Conservation (phyloP, 2,329 filamentous ascomycete genomes). For the Alternaria atra region DNA sequence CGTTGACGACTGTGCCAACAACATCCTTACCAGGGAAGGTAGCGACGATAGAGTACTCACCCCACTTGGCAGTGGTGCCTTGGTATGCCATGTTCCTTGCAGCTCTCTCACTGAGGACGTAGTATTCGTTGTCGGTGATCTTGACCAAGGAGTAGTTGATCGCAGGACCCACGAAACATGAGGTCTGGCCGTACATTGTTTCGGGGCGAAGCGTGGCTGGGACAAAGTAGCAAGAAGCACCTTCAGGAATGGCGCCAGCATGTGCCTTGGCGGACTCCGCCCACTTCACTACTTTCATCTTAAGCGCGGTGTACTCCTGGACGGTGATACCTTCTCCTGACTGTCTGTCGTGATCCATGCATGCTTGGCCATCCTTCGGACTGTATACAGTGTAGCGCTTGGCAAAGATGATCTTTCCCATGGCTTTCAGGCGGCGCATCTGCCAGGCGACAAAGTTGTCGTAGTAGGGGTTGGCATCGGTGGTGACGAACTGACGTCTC, state of each 20-base stretch:
- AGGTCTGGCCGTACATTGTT: slow-evolving; percentile 98
- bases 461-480: slow-evolving; percentile 95
- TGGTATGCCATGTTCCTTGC: slow-evolving; percentile 98
- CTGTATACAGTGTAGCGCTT: slow-evolving; percentile 91
- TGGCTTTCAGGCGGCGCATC: slow-evolving; percentile 88
- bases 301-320: slow-evolving; percentile 92
- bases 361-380: slow-evolving; percentile 86
- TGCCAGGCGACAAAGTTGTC: slow-evolving; percentile 97
- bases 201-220: slow-evolving; percentile 92
- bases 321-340: slow-evolving; percentile 83
- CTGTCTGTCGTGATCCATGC: slow-evolving; percentile 85
- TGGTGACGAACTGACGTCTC: slow-evolving; percentile 92
- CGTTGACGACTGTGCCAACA: slow-evolving; percentile 87
- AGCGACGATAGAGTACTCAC: slow-evolving; percentile 75
- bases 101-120: slow-evolving; percentile 80
- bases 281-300: slow-evolving; percentile 92
- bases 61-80: slow-evolving; percentile 80
- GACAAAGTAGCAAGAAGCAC: slow-evolving; percentile 85
- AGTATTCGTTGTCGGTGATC: slow-evolving; percentile 73
- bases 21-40: slow-evolving; percentile 81
- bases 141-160: slow-evolving; percentile 91
- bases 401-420: slow-evolving; percentile 92
- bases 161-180: slow-evolving; percentile 92
- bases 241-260: slow-evolving; percentile 78
- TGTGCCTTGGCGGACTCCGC: slow-evolving; percentile 75